Evolutionary conservation across 768 basidiomycete species (phyloP).

Genomic region (Hygrocybe coccinea): DNA sequence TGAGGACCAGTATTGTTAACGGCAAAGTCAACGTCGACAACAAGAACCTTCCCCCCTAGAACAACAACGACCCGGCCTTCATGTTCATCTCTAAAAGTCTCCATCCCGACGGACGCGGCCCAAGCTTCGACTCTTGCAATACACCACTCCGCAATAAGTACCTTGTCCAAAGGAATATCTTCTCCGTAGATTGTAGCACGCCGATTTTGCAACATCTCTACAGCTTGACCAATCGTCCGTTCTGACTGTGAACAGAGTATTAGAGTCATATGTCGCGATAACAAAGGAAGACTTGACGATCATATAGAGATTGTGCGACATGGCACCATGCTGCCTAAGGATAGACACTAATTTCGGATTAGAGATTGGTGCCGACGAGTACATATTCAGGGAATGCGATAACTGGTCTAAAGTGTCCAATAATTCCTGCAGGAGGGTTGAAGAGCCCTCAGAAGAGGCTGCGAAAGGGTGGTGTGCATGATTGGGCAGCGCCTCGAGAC

Average conservation of each 20-base stretch:
- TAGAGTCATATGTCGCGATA: conserved; percentile 10
- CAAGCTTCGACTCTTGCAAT: conserved; percentile 55
- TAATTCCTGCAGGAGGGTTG: conserved; percentile 44
- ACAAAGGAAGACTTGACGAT: conserved; percentile 35
- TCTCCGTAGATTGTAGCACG: conserved; percentile 53
- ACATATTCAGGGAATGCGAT: conserved; percentile 49
- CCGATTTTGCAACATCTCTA: conserved; percentile 44
- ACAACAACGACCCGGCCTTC: conserved; percentile 52
- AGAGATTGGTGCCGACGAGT: conserved; percentile 46
- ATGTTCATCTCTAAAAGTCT: conserved; percentile 63
- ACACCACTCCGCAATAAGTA: conserved; percentile 51
- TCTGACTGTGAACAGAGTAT: conserved; percentile 41
- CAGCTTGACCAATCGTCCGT: conserved; percentile 47
- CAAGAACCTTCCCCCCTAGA: conserved; percentile 75
- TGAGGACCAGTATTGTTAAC: conserved; percentile 37
- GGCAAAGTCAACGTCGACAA: conserved; percentile 67
- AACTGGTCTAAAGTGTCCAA: conserved; percentile 50
- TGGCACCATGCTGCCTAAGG: conserved; percentile 56
- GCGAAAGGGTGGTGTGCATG: conserved; percentile 44
- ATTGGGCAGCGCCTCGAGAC: conserved; percentile 31
- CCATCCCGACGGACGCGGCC: conserved; percentile 65
- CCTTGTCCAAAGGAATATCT: conserved; percentile 52
- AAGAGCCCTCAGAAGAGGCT: conserved; percentile 38
- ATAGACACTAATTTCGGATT: conserved; percentile 66
- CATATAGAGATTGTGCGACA: conserved; percentile 47